Evolutionary conservation across 2,329 filamentous ascomycete species (phyloP), one percentile per base, ranked within the genome.

Genomic region (Clonostachys rosea): DNA sequence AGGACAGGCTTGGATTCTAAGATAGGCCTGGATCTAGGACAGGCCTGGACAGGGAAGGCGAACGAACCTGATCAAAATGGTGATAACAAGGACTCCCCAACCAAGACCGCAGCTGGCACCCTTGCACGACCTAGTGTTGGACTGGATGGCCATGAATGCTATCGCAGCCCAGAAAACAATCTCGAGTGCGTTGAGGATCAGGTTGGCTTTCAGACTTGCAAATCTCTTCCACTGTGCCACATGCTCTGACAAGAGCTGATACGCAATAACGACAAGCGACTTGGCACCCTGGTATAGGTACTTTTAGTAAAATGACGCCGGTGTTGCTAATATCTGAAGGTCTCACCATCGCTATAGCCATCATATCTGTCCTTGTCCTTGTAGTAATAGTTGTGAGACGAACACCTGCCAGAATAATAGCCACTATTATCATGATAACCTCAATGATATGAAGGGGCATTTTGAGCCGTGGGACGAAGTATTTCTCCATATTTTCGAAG

Each of bases 101-200:
- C 16, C n/a, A 16, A 42, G 14, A 7, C n/a, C n/a, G 40, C 40
- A 42, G 40, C 13, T 20, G n/a, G 20, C 40, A 14, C 40, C 40
- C 14, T 10, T 8, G 12, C 40, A 42, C 9, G 48, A 39, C 36
- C 36, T n/a, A 39, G 36, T 39, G 11, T n/a, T n/a, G 6, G 14
- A 18, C 12, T 39, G 52, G 3, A 58, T 52, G 0, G 51, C 49
- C 14, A 62, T 34, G 2, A 59, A 53, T 20, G 55, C 44, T 1
- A 62, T 57, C 0, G 55, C 59, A 39, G 49, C 49, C 58, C 58
- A 60, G 24, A 60, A 60, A 6, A 58, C 12, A 3, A 58, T 53
- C 20, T 59, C 58, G 11, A 59, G 42, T 0, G 52, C 51, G 47
- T 59, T 59, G 20, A 59, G 46, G 2, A 60, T 48, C 0, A 53